Evolutionary conservation across 1,139 yeast species (phyloP).

Genomic region (Magnusiomyces ingens): DNA sequence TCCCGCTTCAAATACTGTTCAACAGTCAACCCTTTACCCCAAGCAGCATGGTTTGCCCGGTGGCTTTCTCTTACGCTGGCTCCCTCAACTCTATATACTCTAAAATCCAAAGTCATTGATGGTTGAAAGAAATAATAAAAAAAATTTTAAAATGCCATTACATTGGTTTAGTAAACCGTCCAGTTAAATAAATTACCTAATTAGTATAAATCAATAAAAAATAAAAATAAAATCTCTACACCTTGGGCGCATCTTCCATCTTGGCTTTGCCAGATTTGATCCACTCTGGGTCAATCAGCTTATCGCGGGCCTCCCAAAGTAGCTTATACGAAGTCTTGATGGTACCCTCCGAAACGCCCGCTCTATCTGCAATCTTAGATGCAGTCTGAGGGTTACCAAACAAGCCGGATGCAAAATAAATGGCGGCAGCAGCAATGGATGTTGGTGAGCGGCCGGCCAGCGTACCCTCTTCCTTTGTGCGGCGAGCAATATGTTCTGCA

Average conservation of each 20-base stretch:
- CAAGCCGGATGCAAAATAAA: slow-evolving; percentile 82
- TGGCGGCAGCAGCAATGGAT: slow-evolving; percentile 96
- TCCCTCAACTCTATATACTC: too few relatives aligned
- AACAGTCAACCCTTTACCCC: slow-evolving; percentile 37
- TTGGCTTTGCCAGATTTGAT: slow-evolving; percentile 53
- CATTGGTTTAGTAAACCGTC: too few relatives aligned
- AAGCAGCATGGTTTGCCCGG: slow-evolving; percentile 42
- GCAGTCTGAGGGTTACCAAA: slow-evolving; percentile 65
- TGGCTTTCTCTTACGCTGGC: slow-evolving; percentile 36
- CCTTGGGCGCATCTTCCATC: slow-evolving; percentile 53
- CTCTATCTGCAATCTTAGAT: slow-evolving; percentile 76
- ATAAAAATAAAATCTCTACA: slow-evolving; percentile 11
- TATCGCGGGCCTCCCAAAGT: slow-evolving; percentile 64
- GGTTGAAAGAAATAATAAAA: too few relatives aligned
- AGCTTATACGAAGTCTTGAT: slow-evolving; percentile 87
- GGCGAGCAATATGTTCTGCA: slow-evolving; percentile 86
- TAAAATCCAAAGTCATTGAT: too few relatives aligned
- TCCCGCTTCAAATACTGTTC: slow-evolving; percentile 30
- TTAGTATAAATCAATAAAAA: background rate
- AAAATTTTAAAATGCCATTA: too few relatives aligned
- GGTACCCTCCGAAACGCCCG: slow-evolving; percentile 98
- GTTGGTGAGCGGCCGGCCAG: slow-evolving; percentile 96
- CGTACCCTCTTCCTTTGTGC: slow-evolving; percentile 86
- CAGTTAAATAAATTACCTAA: background rate
- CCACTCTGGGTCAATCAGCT: slow-evolving; percentile 77